Evolutionary conservation across 2,329 filamentous ascomycete genomes (phyloP).

Genomic region (Gaeumannomyces tritici): DNA sequence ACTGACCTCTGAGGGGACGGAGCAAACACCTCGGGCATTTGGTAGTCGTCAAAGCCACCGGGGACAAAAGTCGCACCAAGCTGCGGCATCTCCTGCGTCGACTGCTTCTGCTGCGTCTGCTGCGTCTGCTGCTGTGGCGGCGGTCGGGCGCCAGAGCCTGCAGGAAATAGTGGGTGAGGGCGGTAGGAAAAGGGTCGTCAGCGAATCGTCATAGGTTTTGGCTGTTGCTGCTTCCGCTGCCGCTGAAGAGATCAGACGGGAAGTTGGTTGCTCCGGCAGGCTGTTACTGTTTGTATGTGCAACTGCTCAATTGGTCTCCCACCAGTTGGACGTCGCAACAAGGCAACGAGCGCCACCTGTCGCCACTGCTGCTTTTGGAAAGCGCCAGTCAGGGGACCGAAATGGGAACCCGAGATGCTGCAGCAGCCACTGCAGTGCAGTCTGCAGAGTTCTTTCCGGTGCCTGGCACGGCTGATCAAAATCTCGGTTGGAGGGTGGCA

Average conservation of each 20-base stretch:
- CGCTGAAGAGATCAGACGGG: too few species aligned
- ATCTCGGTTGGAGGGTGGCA: neutral
- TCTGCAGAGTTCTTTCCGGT: too few species aligned
- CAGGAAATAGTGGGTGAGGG: neutral
- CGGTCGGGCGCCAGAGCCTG: neutral
- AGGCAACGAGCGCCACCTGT: too few species aligned
- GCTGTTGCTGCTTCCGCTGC: too few species aligned
- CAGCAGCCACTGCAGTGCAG: too few species aligned
- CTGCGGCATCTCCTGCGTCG: slow-evolving; percentile 26
- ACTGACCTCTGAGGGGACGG: slow-evolving; percentile 45
- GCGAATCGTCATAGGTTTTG: neutral
- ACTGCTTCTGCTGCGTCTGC: neutral
- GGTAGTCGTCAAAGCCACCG: slow-evolving; percentile 45
- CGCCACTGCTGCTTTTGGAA: neutral
- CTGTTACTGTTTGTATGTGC: too few species aligned
- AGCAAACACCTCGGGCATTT: slow-evolving; percentile 47
- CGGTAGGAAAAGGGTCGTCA: neutral
- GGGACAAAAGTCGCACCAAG: slow-evolving; percentile 48
- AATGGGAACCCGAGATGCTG: too few species aligned
- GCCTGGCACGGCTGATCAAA: neutral
- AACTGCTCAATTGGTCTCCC: too few species aligned
- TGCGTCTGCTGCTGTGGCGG: too few species aligned
- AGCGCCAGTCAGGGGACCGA: neutral
- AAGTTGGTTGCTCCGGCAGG: too few species aligned
- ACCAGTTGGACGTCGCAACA: too few species aligned